phyloP scores from a whole-genome alignment of 2,329 filamentous ascomycete genomes.

The Fusarium sp. region DNA sequence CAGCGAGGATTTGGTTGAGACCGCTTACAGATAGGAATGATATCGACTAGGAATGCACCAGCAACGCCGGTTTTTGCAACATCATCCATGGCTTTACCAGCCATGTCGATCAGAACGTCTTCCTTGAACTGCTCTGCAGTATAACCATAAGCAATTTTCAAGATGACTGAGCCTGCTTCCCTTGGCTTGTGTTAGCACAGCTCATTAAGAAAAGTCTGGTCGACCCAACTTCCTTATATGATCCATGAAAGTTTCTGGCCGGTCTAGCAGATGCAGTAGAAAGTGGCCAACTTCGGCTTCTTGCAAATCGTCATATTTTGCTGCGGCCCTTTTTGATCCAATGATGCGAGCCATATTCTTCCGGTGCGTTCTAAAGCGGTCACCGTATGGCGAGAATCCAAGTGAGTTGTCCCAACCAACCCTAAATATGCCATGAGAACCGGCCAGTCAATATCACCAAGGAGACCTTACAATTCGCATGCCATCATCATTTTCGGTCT shows the following conservation, averaged over 20 bases:
- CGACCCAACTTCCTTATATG: constrained; percentile 59
- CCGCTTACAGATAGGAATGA: constrained; percentile 35
- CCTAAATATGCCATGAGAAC: constrained; percentile 1
- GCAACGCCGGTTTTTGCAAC: constrained; percentile 29
- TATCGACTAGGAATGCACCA: constrained; percentile 36
- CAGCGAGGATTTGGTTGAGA: not conserved
- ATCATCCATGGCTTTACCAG: constrained; percentile 33
- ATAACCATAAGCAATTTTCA: constrained; percentile 43
- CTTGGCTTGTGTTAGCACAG: constrained; percentile 6
- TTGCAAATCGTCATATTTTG: constrained; percentile 58
- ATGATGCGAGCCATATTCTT: constrained; percentile 61
- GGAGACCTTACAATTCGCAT: constrained; percentile 28
- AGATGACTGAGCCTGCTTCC: constrained; percentile 33
- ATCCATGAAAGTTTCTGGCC: constrained; percentile 54
- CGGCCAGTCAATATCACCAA: too few relatives aligned
- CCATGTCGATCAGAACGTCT: constrained; percentile 35
- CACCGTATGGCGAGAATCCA: constrained; percentile 53
- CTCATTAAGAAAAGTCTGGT: too few relatives aligned
- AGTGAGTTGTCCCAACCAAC: constrained; percentile 51
- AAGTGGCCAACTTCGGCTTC: constrained; percentile 55
- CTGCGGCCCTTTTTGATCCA: constrained; percentile 57
- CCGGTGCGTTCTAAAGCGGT: constrained; percentile 57
- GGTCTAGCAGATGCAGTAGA: constrained; percentile 51
- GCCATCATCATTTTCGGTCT: constrained; percentile 32
- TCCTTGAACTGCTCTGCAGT: constrained; percentile 31